Conservation (phyloP, 805 yeast species). For the Kluyveromyces wickerhamii region DNA sequence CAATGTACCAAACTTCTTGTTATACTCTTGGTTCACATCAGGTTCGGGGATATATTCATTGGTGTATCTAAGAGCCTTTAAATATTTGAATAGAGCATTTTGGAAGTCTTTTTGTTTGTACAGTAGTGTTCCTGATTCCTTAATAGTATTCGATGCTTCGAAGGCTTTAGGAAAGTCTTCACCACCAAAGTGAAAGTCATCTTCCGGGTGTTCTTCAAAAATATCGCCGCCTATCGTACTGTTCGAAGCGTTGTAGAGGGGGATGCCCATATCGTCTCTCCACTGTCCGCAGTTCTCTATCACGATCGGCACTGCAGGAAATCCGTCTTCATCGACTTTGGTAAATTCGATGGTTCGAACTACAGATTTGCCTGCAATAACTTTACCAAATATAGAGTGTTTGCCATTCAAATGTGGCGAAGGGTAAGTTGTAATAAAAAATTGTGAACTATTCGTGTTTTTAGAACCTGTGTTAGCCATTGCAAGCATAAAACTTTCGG, state of each 20-base stretch:
- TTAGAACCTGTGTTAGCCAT: constrained; percentile 53
- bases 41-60: constrained; percentile 66
- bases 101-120: constrained; percentile 44
- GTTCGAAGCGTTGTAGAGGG: constrained; percentile 56
- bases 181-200: constrained; percentile 50
- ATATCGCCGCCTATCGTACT: constrained; percentile 58
- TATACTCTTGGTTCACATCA: constrained; percentile 49
- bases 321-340: constrained; percentile 37
- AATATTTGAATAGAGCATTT: constrained; percentile 55
- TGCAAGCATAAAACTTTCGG: constrained; percentile 44
- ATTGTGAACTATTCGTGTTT: constrained; percentile 53
- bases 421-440: constrained; percentile 62
- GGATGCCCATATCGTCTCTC: constrained; percentile 44
- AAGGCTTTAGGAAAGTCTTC: constrained; percentile 47
- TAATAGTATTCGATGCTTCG: constrained; percentile 46
- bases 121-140: constrained; percentile 56
- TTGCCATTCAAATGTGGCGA: constrained; percentile 69
- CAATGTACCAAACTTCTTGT: constrained; percentile 38
- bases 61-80: constrained; percentile 58
- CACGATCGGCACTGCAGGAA: constrained; percentile 34
- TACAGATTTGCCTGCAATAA: constrained; percentile 59
- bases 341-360: constrained; percentile 56
- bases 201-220: constrained; percentile 74
- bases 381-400: constrained; percentile 72
- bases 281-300: constrained; percentile 59